Base-by-base conservation (phyloP, 805 yeast species). In the Priceomyces castillae region DNA sequence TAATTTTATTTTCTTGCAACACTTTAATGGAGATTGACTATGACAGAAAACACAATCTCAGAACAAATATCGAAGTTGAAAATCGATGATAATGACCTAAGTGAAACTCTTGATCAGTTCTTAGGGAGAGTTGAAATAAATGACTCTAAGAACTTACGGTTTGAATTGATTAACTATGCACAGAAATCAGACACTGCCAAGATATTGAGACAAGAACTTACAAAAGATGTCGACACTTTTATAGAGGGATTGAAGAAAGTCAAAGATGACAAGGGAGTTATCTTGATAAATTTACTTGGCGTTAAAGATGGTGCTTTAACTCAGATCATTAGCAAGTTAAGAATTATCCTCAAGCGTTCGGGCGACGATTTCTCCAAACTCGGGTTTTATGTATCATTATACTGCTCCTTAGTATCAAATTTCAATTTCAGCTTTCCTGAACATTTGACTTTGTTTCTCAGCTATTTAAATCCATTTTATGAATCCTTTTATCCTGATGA, bases 361-460 rank as follows among this genome's bases (percentile, higher is more conserved):
- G 35, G 18, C 7, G 18, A 17, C 10, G 18, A 26, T 15, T 41
- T 34, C 23, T 15, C 25, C 17, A 41, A 40, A 16, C 18, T 38
- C 16, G 42, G 34, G 20, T 46, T 40, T 33, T 55, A 48, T 30
- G 42, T 56, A 14, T 43, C 50, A 9, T 40, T 54, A 3, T 64
- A 62, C 31, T 49, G 53, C 19, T 34, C 50, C 2, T 20, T 65
- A 9, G 37, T 56, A 0, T 40, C 62, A 4, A 52, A 53, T 20
- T 63, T 58, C 36, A 44, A 49, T 9, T 25, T 47, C 4, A 36
- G 34, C 17, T 49, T 48, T 38, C 51, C 58, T 14, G 49, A 48
- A 20, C 65, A 64, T 43, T 31, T 61, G 3, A 46, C 49, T 12
- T 30, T 56, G 9, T 48, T 62, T 19, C 48, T 64, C 3, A 25